Percentiles rank a stretch among this genome's conserved stretches.
Conservation (phyloP, 139 green algal genomes). For the Bryopsis sp. region DNA sequence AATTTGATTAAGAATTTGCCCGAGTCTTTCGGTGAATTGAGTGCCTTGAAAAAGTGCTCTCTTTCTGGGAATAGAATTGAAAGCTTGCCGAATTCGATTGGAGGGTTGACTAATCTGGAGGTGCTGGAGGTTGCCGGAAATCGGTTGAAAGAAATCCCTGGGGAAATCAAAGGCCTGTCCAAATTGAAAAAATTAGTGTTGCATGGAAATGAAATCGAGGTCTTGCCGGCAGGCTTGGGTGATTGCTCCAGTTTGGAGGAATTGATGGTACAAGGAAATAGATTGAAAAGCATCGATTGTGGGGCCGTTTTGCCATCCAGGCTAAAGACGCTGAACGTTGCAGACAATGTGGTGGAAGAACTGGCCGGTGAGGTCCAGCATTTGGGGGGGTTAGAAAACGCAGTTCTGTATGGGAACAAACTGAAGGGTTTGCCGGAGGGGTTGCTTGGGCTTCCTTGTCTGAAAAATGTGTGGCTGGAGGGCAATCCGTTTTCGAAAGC, state of each 20-base stretch:
- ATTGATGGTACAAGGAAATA: constrained; percentile 58
- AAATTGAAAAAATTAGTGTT: constrained; percentile 37
- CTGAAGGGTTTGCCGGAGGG: constrained; percentile 35
- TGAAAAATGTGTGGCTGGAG: constrained; percentile 58
- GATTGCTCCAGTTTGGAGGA: constrained; percentile 36
- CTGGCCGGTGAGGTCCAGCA: constrained; percentile 20
- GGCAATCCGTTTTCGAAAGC: constrained; percentile 50
- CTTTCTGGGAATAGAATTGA: constrained; percentile 44
- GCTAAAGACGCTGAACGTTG: constrained; percentile 17
- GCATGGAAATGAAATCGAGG: constrained; percentile 47
- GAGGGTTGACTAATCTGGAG: constrained; percentile 27
- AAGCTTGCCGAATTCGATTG: constrained; percentile 34
- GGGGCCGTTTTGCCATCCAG: constrained; percentile 7
- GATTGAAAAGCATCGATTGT: constrained; percentile 21
- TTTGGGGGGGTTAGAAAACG: constrained; percentile 36
- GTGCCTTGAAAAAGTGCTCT: constrained; percentile 37
- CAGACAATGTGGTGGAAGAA: constrained; percentile 9
- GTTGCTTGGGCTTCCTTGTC: constrained; percentile 23
- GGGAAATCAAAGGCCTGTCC: constrained; percentile 26
- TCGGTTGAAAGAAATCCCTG: constrained; percentile 28
- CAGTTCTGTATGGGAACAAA: constrained; percentile 66
- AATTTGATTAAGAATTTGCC: constrained; percentile 56
- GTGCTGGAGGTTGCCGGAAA: constrained; percentile 44
- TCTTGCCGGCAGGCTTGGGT: constrained; percentile 38
- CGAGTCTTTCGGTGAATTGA: constrained; percentile 36